Conservation (phyloP, 1,284 basidiomycete species). For the Ustilago nuda region DNA sequence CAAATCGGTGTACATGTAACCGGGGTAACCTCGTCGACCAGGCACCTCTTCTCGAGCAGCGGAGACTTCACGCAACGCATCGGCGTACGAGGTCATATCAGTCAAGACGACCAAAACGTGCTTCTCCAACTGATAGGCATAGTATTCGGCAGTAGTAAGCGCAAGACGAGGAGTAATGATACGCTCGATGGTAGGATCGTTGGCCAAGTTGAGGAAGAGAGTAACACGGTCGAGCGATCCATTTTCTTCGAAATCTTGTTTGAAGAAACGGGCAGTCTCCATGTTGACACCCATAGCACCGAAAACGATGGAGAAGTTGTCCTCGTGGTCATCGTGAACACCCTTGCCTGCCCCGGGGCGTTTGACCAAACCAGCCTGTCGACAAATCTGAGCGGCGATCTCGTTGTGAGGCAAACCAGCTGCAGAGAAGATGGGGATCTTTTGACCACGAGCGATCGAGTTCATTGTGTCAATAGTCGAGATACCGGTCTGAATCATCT, state of each 20-base stretch:
- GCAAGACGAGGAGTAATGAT: slow-evolving; percentile 99
- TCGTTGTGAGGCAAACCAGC: slow-evolving; percentile 99
- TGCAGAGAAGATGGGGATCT: slow-evolving; percentile 99
- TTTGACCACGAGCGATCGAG: slow-evolving; percentile 99
- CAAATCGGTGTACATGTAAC: slow-evolving; percentile 80
- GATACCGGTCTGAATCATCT: slow-evolving; percentile 99
- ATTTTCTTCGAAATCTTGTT: slow-evolving; percentile 99
- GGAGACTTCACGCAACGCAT: slow-evolving; percentile 92
- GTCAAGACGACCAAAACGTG: slow-evolving; percentile 99
- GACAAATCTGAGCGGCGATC: slow-evolving; percentile 99
- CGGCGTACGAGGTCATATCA: slow-evolving; percentile 98
- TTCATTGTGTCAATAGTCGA: slow-evolving; percentile 81
- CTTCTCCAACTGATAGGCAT: slow-evolving; percentile 99
- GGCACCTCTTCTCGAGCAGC: slow-evolving; percentile 99
- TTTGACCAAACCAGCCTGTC: slow-evolving; percentile 96
- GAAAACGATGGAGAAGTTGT: slow-evolving; percentile 99
- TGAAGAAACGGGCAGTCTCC: slow-evolving; percentile 99
- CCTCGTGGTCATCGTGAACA: slow-evolving; percentile 98
- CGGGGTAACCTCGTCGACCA: slow-evolving; percentile 97
- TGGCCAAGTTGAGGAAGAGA: slow-evolving; percentile 97
- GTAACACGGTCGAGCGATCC: slow-evolving; percentile 97
- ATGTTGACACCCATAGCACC: slow-evolving; percentile 99
- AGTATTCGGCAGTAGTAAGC: slow-evolving; percentile 98
- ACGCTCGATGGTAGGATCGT: slow-evolving; percentile 99
- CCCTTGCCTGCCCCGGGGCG: slow-evolving; percentile 74